A percentile compares a stretch with the other conserved stretches of the same genome.
Evolutionary conservation across 2,329 filamentous ascomycete species (phyloP).

Genomic region (Emericellopsis cladophorae): DNA sequence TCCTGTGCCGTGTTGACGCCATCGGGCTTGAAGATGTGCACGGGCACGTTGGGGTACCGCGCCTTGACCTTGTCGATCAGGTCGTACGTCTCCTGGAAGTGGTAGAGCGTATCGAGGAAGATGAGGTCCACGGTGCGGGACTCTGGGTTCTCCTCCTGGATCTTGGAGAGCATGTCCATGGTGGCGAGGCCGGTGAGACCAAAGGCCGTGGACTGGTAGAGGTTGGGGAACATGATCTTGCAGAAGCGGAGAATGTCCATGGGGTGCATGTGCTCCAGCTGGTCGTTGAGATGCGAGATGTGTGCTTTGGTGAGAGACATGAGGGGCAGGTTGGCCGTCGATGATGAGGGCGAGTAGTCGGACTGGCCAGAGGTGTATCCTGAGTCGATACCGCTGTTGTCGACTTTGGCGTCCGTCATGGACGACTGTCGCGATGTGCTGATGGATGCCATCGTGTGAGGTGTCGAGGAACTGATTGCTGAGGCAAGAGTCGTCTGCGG

Average conservation of each 20-base stretch:
- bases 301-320: slow-evolving; percentile 81
- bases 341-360: slow-evolving; percentile 22
- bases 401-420: slow-evolving; percentile 26
- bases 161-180: slow-evolving; percentile 73
- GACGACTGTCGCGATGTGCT: slow-evolving; percentile 8
- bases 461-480: too few species aligned
- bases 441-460: neutral
- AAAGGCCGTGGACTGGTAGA: slow-evolving; percentile 80
- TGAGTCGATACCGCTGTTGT: slow-evolving; percentile 51
- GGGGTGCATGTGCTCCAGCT: slow-evolving; percentile 77
- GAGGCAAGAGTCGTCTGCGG: too few species aligned
- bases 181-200: slow-evolving; percentile 71
- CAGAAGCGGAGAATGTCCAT: slow-evolving; percentile 89
- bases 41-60: slow-evolving; percentile 63
- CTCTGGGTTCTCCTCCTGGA: slow-evolving; percentile 49
- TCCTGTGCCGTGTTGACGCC: slow-evolving; percentile 60
- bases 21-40: slow-evolving; percentile 85
- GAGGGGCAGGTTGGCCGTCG: slow-evolving; percentile 44
- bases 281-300: slow-evolving; percentile 79
- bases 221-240: slow-evolving; percentile 76
- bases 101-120: slow-evolving; percentile 76
- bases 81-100: slow-evolving; percentile 65
- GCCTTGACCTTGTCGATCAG: slow-evolving; percentile 62
- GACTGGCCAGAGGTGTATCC: slow-evolving; percentile 60
- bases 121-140: slow-evolving; percentile 52